These are phyloP conservation scores for Crithidia bombi DNA, from an alignment of 208 protist species.

Conservation along the genomic window DNA sequence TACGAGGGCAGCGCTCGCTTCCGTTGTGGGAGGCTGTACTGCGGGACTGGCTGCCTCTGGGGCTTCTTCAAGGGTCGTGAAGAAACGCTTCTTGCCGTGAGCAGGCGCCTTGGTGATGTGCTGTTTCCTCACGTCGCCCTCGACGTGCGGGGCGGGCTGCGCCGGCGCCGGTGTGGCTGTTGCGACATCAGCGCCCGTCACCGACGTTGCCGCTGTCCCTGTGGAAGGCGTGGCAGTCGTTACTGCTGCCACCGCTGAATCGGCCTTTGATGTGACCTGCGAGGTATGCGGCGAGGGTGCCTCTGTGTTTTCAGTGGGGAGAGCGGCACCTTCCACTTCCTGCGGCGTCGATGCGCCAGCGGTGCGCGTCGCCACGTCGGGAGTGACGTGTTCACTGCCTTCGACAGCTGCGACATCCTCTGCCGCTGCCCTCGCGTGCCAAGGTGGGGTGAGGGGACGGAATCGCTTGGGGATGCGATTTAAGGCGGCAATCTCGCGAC, in stretches of 20 bases:
- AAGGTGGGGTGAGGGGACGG: constrained; percentile 7
- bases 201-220: background rate
- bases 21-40: background rate
- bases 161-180: background rate
- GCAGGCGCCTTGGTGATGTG: constrained; percentile 3
- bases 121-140: constrained; percentile 1
- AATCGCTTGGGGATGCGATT: constrained; percentile 34
- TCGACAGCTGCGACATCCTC: constrained; percentile 23
- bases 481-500: constrained; percentile 29
- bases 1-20: too few relatives aligned
- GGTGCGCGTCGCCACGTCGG: background rate
- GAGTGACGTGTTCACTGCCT: too few relatives aligned
- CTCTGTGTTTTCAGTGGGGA: background rate
- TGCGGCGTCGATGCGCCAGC: background rate
- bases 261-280: background rate
- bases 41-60: background rate
- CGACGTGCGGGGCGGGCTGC: background rate
- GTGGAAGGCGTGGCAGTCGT: background rate
- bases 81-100: constrained; percentile 7
- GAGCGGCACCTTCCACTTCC: background rate
- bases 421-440: constrained; percentile 1
- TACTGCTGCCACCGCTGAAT: background rate
- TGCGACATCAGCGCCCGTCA: background rate
- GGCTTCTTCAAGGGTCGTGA: constrained; percentile 1
- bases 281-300: background rate